A percentile compares a stretch with the other conserved stretches of the same genome.
Conservation (phyloP, 2,329 filamentous ascomycete species). For the Beauveria brongniartii region DNA sequence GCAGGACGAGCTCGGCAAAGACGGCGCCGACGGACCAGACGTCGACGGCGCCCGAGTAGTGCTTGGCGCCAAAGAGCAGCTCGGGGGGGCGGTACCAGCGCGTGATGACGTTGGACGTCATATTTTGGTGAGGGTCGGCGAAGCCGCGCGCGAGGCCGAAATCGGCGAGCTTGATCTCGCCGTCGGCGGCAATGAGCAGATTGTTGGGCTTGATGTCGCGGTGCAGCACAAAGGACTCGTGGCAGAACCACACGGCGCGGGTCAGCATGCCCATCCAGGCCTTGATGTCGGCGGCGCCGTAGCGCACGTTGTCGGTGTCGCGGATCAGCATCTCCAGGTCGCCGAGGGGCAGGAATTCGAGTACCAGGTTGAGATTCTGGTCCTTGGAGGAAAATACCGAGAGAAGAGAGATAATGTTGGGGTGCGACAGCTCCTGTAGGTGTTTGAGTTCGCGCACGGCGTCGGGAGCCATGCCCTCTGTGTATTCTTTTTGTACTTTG, state of each 20-base stretch:
- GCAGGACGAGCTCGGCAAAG: constrained; percentile 81
- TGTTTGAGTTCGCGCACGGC: constrained; percentile 94
- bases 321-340: constrained; percentile 93
- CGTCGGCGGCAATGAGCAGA: constrained; percentile 84
- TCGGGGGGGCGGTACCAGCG: constrained; percentile 95
- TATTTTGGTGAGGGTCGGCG: constrained; percentile 76
- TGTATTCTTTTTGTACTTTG: constrained; percentile 77
- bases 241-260: constrained; percentile 91
- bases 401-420: constrained; percentile 89
- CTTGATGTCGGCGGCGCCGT: constrained; percentile 87
- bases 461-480: constrained; percentile 87
- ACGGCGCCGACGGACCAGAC: constrained; percentile 91
- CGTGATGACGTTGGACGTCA: constrained; percentile 94
- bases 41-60: constrained; percentile 87
- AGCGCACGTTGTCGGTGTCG: constrained; percentile 68
- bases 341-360: constrained; percentile 88
- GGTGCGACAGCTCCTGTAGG: constrained; percentile 86
- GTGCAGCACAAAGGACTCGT: constrained; percentile 88
- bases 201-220: constrained; percentile 99
- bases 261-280: constrained; percentile 98
- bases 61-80: constrained; percentile 79
- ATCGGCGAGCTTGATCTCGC: constrained; percentile 92
- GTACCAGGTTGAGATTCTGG: constrained; percentile 90
- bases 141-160: constrained; percentile 90
- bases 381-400: constrained; percentile 94